Evolutionary conservation across 108 stramenopile genomes (phyloP), one percentile per base, ranked within the genome.

Genomic region (Skeletonema potamos): DNA sequence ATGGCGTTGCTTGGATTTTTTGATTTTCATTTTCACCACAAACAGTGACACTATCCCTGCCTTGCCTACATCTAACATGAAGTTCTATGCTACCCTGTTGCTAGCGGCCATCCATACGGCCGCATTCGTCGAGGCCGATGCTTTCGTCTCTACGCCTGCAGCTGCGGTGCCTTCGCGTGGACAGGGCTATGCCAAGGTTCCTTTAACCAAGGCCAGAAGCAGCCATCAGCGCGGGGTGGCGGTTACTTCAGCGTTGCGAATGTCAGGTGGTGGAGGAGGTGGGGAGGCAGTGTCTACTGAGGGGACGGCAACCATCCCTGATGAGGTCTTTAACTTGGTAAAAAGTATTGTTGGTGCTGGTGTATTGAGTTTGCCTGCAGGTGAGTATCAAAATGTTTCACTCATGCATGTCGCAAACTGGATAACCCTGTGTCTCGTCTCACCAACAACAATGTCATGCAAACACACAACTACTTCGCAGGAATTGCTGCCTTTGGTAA

Each of bases 321-420:
- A 84, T 64, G 90, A 92, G 81, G 81, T 95, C 18, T 95, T 98
- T 83, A 98, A 98, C 81, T 77, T 98, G 27, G 91, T 95, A 56
- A 97, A 98, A 85, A 92, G 83, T 73, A 80, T 98, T 72, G 92
- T 95, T 17, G 97, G 97, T 27, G 96, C 96, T 15, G 97, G 97
- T 17, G 96, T 98, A 34, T 87, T 98, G 61, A 87, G 91, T 70
- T 81, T 98, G 41, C 97, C 97, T 20, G 91, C 90, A 48, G 92
- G 92, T 79, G 66, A 28, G 73, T 74, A 44, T 17, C 33, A 51
- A 17, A 51, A 22, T 22, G 22, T 22, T 51, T 5, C 20, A 22
- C 7, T 22, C 6, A 39, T 1, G 8, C 4, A 24, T 1, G 4
- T 51, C 48, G 39, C 39, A 15, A 41, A 41, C 39, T 41, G 39